These are phyloP conservation scores for Fusarium clavum DNA, from an alignment of 2,329 filamentous ascomycete species.

Conservation along the genomic window DNA sequence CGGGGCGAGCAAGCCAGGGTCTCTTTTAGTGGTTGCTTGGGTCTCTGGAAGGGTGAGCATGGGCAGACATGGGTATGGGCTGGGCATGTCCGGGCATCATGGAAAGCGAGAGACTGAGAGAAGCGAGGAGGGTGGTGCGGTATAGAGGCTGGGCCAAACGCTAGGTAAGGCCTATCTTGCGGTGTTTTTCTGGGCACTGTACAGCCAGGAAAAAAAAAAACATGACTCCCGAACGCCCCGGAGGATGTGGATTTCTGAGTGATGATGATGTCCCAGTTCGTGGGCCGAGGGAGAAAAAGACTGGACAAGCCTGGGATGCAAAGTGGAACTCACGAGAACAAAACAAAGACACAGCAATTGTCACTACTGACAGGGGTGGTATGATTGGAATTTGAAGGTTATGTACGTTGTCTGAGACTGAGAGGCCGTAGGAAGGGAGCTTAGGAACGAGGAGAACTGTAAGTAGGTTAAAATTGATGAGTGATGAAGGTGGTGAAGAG, in stretches of 20 bases:
- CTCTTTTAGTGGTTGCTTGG: constrained; percentile 31
- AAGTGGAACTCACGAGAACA: constrained; percentile 38
- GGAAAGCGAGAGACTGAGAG: neutral
- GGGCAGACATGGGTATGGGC: constrained; percentile 4
- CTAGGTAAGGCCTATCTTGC: constrained; percentile 14
- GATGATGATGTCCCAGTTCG: constrained; percentile 34
- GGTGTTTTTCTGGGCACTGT: constrained; percentile 32
- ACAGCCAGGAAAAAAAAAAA: constrained; percentile 4
- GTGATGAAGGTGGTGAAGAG: neutral
- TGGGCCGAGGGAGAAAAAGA: constrained; percentile 21
- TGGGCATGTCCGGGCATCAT: neutral
- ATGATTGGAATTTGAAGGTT: constrained; percentile 30
- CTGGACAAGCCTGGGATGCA: constrained; percentile 6
- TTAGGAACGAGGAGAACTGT: neutral
- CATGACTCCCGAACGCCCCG: constrained; percentile 22
- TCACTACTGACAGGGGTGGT: constrained; percentile 24
- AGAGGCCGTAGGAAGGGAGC: constrained; percentile 15
- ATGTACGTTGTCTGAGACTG: constrained; percentile 11
- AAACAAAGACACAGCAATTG: constrained; percentile 32
- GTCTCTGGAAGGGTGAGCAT: constrained; percentile 4
- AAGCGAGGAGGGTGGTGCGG: constrained; percentile 11
- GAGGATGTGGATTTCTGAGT: constrained; percentile 28
- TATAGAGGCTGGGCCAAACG: neutral
- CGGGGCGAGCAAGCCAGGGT: constrained; percentile 30
- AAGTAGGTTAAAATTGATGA: neutral